Percentiles rank a stretch among this genome's conserved stretches.
Conservation (phyloP, 2,329 filamentous ascomycete species). For the Hypoxylon sp. region DNA sequence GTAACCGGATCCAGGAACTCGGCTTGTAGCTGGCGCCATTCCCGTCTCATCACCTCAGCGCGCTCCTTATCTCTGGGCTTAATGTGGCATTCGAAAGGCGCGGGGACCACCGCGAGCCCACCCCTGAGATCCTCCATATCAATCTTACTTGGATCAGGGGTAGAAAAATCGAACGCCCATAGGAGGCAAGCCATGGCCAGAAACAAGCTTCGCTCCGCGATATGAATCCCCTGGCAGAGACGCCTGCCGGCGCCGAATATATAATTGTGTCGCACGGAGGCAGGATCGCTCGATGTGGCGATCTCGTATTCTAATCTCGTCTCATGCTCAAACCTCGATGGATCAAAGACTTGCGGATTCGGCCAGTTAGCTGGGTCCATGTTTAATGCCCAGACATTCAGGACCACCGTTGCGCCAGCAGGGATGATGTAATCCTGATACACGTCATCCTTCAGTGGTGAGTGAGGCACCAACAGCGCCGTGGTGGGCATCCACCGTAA, state of each 20-base stretch:
- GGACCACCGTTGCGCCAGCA: conserved; percentile 56
- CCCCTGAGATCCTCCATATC: conserved; percentile 20
- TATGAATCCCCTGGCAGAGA: conserved; percentile 63
- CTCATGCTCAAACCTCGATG: conserved; percentile 47
- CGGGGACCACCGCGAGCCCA: conserved; percentile 9
- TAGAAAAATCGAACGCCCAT: conserved; percentile 60
- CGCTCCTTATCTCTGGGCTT: conserved; percentile 8
- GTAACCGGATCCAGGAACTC: conserved; percentile 16
- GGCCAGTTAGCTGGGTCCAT: conserved; percentile 14
- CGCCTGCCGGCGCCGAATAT: conserved; percentile 41
- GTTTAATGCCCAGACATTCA: conserved; percentile 55
- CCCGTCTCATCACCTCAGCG: conserved; percentile 9
- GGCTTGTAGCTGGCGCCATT: conserved; percentile 9
- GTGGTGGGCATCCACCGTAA: conserved; percentile 60
- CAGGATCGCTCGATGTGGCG: conserved; percentile 47
- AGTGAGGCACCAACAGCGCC: conserved; percentile 54
- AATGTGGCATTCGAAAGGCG: conserved; percentile 15
- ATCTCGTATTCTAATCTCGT: conserved; percentile 46
- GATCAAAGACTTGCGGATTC: conserved; percentile 56
- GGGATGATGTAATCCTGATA: conserved; percentile 58
- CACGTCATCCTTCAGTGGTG: conserved; percentile 51
- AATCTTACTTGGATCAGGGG: conserved; percentile 11
- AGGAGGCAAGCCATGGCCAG: conserved; percentile 59
- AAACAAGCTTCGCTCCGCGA: conserved; percentile 50
- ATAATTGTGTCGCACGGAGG: conserved; percentile 39